phyloP scores from a whole-genome alignment of 2,329 filamentous ascomycete genomes.

The Ophiostoma montium region DNA sequence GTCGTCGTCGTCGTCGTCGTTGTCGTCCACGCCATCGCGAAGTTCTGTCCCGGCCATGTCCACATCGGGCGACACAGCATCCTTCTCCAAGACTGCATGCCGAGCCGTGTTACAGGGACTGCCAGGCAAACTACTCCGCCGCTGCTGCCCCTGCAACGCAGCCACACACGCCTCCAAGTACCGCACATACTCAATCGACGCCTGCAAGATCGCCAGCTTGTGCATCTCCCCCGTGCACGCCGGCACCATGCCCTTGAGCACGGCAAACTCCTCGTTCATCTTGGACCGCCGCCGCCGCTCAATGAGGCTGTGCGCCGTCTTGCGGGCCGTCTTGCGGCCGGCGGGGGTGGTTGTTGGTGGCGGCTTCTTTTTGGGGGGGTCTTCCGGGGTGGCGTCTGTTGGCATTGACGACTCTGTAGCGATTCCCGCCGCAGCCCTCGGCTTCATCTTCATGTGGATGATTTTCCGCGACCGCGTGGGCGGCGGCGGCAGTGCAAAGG shows the following conservation, averaged over 20 bases:
- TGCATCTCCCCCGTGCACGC: conserved; percentile 97
- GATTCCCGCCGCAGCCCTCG: no score
- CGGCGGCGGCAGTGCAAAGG: conserved; percentile 76
- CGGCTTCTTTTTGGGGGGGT: conserved; percentile 48
- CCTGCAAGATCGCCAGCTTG: conserved; percentile 91
- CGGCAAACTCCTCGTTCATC: conserved; percentile 97
- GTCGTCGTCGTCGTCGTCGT: not conserved
- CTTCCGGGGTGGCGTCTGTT: conserved; percentile 1
- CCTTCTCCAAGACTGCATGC: conserved; percentile 18
- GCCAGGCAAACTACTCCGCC: conserved; percentile 9
- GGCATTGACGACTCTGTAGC: no score
- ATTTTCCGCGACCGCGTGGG: conserved; percentile 89
- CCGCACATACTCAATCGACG: conserved; percentile 88
- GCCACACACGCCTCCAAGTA: conserved; percentile 82
- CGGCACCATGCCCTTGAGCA: conserved; percentile 89
- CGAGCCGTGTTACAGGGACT: conserved; percentile 13
- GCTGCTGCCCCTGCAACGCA: conserved; percentile 54
- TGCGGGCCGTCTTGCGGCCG: conserved; percentile 86
- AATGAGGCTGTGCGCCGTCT: conserved; percentile 92
- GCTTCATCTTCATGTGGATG: conserved; percentile 99
- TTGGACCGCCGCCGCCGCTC: conserved; percentile 81
- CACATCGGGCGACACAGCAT: conserved; percentile 29
- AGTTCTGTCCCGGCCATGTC: conserved; percentile 48
- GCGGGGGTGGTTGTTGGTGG: conserved; percentile 64
- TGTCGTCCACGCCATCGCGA: not conserved